Conservation (phyloP, 495 filamentous ascomycete genomes). For the Aspergillus indologenus region DNA sequence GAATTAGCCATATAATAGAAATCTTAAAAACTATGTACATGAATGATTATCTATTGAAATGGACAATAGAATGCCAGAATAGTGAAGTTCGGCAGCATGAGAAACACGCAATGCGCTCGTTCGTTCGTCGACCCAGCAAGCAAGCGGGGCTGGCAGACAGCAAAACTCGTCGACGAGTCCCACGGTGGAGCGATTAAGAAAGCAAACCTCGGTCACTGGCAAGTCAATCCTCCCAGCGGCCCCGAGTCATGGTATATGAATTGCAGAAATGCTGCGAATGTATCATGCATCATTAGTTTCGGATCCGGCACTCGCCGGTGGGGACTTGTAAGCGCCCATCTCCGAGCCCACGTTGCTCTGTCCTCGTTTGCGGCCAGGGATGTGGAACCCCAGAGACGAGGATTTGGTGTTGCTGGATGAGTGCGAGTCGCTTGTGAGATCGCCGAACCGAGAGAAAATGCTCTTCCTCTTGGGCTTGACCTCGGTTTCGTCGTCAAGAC, state of each 20-base stretch:
- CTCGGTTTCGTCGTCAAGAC: slow-evolving; percentile 71
- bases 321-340: slow-evolving; percentile 52
- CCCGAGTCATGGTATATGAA: not conserved
- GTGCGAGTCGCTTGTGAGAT: slow-evolving; percentile 44
- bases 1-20: not conserved
- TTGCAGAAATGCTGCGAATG: not conserved
- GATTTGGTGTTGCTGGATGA: slow-evolving; percentile 48
- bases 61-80: not conserved
- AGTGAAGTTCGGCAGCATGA: not conserved
- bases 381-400: slow-evolving; percentile 57
- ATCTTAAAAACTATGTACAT: not conserved
- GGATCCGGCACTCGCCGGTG: slow-evolving; percentile 24
- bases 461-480: slow-evolving; percentile 71
- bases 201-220: not conserved
- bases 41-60: not conserved
- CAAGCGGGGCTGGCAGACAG: not conserved
- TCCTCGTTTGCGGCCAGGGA: slow-evolving; percentile 69
- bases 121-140: too few species aligned
- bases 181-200: not conserved
- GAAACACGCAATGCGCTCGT: not conserved
- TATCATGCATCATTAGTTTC: slow-evolving; percentile 29
- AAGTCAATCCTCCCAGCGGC: not conserved
- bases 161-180: not conserved
- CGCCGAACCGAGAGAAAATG: slow-evolving; percentile 83
- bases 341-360: slow-evolving; percentile 73